Evolutionary conservation across 495 filamentous ascomycete species (phyloP).

Genomic region (Penicillium manginii): DNA sequence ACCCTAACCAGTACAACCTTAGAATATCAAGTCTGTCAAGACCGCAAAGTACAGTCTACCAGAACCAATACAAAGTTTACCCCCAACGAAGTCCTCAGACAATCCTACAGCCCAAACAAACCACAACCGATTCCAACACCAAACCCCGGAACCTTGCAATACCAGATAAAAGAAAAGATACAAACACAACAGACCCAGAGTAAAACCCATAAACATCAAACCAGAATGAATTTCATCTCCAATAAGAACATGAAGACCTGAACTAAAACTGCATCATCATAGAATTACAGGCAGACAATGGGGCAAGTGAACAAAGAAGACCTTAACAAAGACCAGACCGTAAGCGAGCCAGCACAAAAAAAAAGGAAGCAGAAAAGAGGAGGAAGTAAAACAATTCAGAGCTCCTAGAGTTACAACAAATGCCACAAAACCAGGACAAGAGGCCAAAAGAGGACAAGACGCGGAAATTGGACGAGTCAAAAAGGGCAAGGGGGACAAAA

Average conservation of each 20-base stretch:
- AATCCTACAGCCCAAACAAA: no score
- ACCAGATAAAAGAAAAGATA: not conserved
- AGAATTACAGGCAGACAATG: conserved; percentile 40
- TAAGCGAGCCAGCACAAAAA: conserved; percentile 18
- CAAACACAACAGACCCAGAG: not conserved
- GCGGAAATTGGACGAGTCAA: conserved; percentile 11
- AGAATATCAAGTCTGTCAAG: no score
- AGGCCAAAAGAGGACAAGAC: conserved; percentile 17
- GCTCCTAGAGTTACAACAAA: conserved; percentile 40
- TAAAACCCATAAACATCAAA: not conserved
- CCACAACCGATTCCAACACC: no score
- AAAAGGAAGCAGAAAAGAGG: conserved; percentile 17
- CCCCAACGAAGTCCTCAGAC: no score
- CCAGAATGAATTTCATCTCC: conserved; percentile 3
- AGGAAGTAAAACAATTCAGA: conserved; percentile 16
- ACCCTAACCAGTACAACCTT: no score
- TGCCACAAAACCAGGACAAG: conserved; percentile 22
- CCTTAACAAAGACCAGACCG: conserved; percentile 5
- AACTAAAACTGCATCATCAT: conserved; percentile 45
- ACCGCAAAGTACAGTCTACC: no score
- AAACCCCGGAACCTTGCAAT: no score
- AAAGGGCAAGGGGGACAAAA: conserved; percentile 16
- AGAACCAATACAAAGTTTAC: no score
- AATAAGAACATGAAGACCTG: no score
- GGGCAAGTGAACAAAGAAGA: no score